Evolutionary conservation across 1,139 yeast genomes (phyloP), one percentile per base, ranked within the genome.

Genomic region (Lodderomyces oxycetoniae): DNA sequence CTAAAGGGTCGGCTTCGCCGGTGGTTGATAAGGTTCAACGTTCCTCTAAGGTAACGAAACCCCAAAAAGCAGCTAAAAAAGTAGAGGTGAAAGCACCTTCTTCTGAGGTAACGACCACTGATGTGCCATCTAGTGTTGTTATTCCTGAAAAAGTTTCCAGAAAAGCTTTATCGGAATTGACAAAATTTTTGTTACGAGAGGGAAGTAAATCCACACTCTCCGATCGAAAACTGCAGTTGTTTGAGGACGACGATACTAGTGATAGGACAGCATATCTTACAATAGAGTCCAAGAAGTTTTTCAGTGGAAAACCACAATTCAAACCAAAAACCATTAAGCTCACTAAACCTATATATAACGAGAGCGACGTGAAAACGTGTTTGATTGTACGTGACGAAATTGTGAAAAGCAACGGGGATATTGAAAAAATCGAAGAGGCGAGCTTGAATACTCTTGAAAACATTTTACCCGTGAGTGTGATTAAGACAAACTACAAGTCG

Each of bases 311-410:
- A 49, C 79, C 82, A 44, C 68, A 69, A 38, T 74, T 87, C 51
- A 88, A 88, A 61, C 93, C 95, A 29, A 79, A 76, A 52, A 55
- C 75, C 35, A 69, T 89, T 36, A 52, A 62, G 34, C 53, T 83
- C 32, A 65, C 79, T 32, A 67, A 79, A 49, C 57, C 81, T 4
- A 57, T 77, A 33, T 55, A 54, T 48, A 57, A 68, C 29, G 50
- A 62, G 21, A 69, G 68, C 15, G 71, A 71, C 40, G 64, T 77
- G 47, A 74, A 73, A 38, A 70, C 84, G 26, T 84, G 96, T 54
- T 60, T 91, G 45, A 75, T 91, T 42, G 67, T 82, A 26, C 79
- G 87, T 51, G 95, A 87, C 42, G 58, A 59, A 67, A 76, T 52
- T 63, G 76, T 57, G 58, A 85, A 55, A 56, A 67, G 51, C 37